Base-by-base conservation (phyloP, 345 rosid species). In the Ailanthus altissimus region DNA sequence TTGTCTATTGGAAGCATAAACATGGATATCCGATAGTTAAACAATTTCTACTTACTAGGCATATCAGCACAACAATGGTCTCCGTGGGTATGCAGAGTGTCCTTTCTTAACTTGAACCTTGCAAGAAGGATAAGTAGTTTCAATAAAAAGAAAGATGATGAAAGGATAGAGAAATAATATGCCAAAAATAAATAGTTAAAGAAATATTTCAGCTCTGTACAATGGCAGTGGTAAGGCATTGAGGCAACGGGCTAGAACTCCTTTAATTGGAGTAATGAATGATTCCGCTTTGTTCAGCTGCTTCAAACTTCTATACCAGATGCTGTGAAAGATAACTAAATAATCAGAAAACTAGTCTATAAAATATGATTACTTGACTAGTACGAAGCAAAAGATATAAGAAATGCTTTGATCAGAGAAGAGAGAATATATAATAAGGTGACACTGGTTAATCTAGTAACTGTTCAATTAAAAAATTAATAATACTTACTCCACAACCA, bases 251-350 rank as follows among this genome's bases (percentile, higher is more conserved):
- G 68, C 57, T 64, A 89, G 59, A 76, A 85, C 82, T 75, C 78
- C 84, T 83, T 82, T 88, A 20, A 89, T 77, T 16, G 78, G 81
- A 49, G 63, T 23, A 51, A 83, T 47, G 26, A 78, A 70, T 20
- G 88, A 88, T 62, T 77, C 75, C 72, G 77, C 85, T 71, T 67
- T 83, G 49, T 80, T 83, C 72, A 77, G 66, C 61, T 76, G 83
- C 78, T 81, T 65, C 82, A 83, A 83, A 66, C 79, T 82, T 83
- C 85, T 80, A 76, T 82, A 85, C 87, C 90, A 90, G 83, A 83
- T 79, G 84, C 93, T 89, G 83, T 79, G 60, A 74, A 81, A 73
- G 38, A 77, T 20, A 75, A 53, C 32, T 25, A 21, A 54, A 45
- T 43, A n/a, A 70, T 79, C 47, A 56, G 77, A 64, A n/a, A 72